Percentiles rank a stretch among this genome's conserved stretches.
These are phyloP conservation scores for Solanum bulbocastanum DNA, from an alignment of 257 asterid genomes.

Conservation along the genomic window DNA sequence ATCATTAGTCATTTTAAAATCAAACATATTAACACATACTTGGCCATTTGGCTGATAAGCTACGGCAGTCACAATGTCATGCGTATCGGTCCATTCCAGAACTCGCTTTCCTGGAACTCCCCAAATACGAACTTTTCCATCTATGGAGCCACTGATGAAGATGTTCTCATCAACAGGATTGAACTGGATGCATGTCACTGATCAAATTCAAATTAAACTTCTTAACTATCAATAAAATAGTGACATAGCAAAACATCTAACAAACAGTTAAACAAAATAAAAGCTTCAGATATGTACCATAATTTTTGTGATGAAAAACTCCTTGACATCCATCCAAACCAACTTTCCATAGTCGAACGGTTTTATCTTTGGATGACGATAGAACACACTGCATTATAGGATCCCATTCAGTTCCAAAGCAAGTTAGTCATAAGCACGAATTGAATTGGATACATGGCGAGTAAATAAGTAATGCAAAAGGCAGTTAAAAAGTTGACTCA, in stretches of 20 bases:
- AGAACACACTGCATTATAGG: conserved; percentile 51
- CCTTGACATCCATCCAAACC: conserved; percentile 47
- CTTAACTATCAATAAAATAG: neutral
- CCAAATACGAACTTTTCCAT: conserved; percentile 87
- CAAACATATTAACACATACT: conserved; percentile 22
- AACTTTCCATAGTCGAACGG: conserved; percentile 62
- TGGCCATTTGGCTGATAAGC: conserved; percentile 74
- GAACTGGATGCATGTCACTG: conserved; percentile 85
- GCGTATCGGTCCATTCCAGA: conserved; percentile 50
- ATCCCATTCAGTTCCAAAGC: neutral
- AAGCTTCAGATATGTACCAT: conserved; percentile 31
- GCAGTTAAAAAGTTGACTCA: conserved; percentile 15
- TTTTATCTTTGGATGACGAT: conserved; percentile 67
- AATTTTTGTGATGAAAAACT: conserved; percentile 58
- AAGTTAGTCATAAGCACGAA: neutral
- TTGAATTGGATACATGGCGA: neutral
- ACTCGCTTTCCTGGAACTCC: conserved; percentile 50
- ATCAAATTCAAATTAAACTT: neutral
- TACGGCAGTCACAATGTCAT: conserved; percentile 53
- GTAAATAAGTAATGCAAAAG: neutral
- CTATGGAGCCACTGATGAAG: conserved; percentile 76
- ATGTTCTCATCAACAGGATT: conserved; percentile 61
- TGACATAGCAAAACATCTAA: neutral
- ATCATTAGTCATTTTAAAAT: neutral
- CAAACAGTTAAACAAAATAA: neutral